Base-by-base conservation (phyloP, 179 eudicot species). In the Corrigiola litoralis region DNA sequence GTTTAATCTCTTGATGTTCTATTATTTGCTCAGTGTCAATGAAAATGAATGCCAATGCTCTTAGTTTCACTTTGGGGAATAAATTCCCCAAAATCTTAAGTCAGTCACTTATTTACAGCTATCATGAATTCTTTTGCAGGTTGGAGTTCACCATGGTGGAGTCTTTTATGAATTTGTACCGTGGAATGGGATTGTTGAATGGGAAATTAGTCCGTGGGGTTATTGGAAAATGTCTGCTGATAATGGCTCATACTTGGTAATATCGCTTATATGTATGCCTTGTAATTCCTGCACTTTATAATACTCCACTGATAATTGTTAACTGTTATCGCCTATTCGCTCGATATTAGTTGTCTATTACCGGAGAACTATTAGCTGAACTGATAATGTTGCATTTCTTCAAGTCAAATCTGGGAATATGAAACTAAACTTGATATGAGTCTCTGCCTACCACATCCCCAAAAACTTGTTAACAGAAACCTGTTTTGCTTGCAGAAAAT, bases 151-250 rank as follows among this genome's bases (percentile, higher is more conserved):
- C 75, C 70, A 73, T 70, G 89, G 67, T 55, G 99, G 99, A 72
- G 71, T 82, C 68, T 90, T 90, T 70, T 90, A 87, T 63, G 99
- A 94, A 72, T 94, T 94, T 72, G 97, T 90, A 56, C 99, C 99
- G n/a, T 94, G 99, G 99, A 94, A 86, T 78, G 99, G 94, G 45
- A 77, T 76, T 44, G 85, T 94, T 52, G 77, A 77, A 31, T 92
- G 91, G 89, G 98, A 92, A 54, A 68, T 92, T 70, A 76, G 80
- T 71, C 82, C 80, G 25, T 92, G 98, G 98, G 98, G 98, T 63
- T 56, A 29, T 56, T 92, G 98, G 98, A 67, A 71, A 61, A 80
- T 92, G 55, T 81, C 83, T 23, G 96, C 98, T 31, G 86, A 87
- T 67, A 92, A 81, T 59, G 87, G 85, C 61, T 80, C 85, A 4